Conservation (phyloP, 2,329 filamentous ascomycete species). For the Phialocephala subalpina region DNA sequence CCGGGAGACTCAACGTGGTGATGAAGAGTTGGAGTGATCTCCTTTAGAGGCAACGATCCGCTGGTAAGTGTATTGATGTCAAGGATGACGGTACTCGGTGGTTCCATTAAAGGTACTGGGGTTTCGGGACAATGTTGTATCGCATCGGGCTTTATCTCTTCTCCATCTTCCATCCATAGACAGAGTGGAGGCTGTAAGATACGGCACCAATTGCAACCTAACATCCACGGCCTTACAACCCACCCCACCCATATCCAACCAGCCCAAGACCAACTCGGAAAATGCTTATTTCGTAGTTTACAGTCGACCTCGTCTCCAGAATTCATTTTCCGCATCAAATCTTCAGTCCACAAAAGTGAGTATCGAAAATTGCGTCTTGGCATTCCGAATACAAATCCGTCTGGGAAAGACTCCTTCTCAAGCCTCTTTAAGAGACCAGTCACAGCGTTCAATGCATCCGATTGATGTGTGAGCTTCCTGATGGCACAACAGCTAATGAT, state of each 20-base stretch:
- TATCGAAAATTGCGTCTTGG: not conserved
- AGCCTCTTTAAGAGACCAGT: conserved; percentile 22
- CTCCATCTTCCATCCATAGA: not conserved
- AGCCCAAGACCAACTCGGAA: conserved; percentile 32
- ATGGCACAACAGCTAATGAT: not conserved
- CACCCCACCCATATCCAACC: conserved; percentile 17
- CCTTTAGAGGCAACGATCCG: not conserved
- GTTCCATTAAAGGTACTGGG: not conserved
- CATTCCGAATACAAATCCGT: not conserved
- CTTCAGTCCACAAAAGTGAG: not conserved
- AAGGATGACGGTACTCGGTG: not conserved
- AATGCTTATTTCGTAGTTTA: conserved; percentile 13
- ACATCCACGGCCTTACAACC: not conserved
- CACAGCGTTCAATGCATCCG: conserved; percentile 22
- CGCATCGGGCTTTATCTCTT: not conserved
- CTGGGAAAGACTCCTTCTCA: conserved; percentile 10
- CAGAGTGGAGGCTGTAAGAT: not conserved
- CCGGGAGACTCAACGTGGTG: not conserved
- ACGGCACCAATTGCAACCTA: not conserved
- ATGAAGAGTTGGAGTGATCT: not conserved
- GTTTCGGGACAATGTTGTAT: not conserved
- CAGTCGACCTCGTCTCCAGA: not conserved
- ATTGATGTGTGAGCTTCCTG: conserved; percentile 12
- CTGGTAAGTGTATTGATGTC: not conserved
- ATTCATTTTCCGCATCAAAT: too few relatives aligned